These are phyloP conservation scores for Aphanomyces euteiches DNA, from an alignment of 352 stramenopile species.

Conservation along the genomic window DNA sequence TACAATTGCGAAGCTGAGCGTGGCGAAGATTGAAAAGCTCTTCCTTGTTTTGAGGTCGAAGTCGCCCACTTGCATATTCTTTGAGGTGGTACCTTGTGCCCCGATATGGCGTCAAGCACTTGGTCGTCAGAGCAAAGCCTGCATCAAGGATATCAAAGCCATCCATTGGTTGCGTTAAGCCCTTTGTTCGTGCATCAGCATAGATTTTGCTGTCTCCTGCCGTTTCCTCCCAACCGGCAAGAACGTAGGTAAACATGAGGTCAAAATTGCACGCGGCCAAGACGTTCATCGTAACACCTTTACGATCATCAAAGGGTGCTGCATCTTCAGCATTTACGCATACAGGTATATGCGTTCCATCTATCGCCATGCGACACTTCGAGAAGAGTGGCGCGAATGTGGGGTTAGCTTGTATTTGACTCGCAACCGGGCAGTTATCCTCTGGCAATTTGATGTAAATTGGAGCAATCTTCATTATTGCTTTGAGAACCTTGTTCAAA, in stretches of 20 bases:
- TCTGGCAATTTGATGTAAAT: no score
- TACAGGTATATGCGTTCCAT: slow-evolving; percentile 9
- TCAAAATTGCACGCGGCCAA: slow-evolving; percentile 19
- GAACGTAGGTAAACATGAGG: slow-evolving; percentile 20
- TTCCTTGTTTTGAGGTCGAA: slow-evolving; percentile 26
- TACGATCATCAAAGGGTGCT: slow-evolving; percentile 15
- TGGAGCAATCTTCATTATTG: no score
- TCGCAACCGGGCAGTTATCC: no score
- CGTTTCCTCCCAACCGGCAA: slow-evolving; percentile 23
- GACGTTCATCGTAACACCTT: slow-evolving; percentile 28
- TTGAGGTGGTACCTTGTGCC: slow-evolving; percentile 31
- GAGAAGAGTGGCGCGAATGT: no score
- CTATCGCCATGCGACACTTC: no score
- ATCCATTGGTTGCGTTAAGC: not conserved
- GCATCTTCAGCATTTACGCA: not conserved
- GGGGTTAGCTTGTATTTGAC: no score
- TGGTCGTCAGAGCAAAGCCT: slow-evolving; percentile 2
- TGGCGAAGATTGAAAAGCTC: slow-evolving; percentile 31
- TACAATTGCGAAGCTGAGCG: slow-evolving; percentile 24
- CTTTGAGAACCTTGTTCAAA: no score
- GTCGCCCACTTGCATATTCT: slow-evolving; percentile 21
- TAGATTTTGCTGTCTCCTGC: slow-evolving; percentile 16
- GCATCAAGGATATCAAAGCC: slow-evolving; percentile 5
- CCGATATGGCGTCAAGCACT: not conserved
- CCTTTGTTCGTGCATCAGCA: slow-evolving; percentile 3